phyloP scores from a whole-genome alignment of 257 asterid species.

The Solanum paucissectum region DNA sequence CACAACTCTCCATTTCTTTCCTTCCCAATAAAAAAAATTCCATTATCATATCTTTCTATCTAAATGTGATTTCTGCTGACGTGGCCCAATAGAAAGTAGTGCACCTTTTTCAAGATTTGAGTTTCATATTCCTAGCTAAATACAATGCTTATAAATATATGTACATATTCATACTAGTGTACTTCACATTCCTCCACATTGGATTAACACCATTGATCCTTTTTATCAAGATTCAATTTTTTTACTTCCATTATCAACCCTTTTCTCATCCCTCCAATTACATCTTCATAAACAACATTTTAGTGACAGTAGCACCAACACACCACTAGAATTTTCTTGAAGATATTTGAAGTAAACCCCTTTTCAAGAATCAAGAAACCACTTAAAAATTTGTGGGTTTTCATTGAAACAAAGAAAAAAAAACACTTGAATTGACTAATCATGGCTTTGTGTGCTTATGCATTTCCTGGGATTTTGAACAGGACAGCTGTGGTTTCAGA shows the following conservation, averaged over 20 bases:
- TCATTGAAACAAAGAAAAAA: background rate
- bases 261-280: background rate
- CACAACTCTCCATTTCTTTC: background rate
- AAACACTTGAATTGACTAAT: background rate
- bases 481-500: slow-evolving; percentile 22
- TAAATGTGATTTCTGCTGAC: slow-evolving; percentile 35
- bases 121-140: background rate
- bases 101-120: background rate
- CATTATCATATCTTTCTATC: slow-evolving; percentile 47
- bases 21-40: background rate
- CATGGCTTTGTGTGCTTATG: slow-evolving; percentile 62
- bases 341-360: background rate
- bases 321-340: background rate
- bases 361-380: background rate
- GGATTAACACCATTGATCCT: background rate
- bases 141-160: background rate
- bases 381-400: background rate
- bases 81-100: slow-evolving; percentile 43
- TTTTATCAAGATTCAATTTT: background rate
- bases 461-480: slow-evolving; percentile 48
- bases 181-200: background rate
- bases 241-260: background rate
- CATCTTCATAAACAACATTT: background rate
- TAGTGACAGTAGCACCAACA: background rate
- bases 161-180: background rate